These are phyloP conservation scores for Sanghuangporus weigelae DNA, from an alignment of 1,284 basidiomycete species.

Conservation along the genomic window DNA sequence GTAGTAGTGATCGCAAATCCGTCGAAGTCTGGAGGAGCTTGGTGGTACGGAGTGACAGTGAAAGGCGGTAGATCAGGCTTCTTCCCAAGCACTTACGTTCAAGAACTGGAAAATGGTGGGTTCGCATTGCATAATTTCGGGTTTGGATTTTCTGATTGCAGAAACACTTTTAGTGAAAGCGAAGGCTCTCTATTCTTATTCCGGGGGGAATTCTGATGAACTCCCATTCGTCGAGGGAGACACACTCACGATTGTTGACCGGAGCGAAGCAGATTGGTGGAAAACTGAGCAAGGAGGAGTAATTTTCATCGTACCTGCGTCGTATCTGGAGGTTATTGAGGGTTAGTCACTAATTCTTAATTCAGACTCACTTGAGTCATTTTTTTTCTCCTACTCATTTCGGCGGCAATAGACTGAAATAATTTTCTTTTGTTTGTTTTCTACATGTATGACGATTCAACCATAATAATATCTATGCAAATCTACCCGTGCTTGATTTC, in stretches of 20 bases:
- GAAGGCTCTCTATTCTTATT: conserved; percentile 77
- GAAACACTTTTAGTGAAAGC: conserved; percentile 46
- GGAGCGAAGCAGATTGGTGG: conserved; percentile 86
- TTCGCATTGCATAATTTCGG: conserved; percentile 23
- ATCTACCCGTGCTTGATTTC: conserved; percentile 11
- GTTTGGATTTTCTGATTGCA: background rate
- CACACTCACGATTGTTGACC: conserved; percentile 71
- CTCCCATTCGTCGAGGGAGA: conserved; percentile 81
- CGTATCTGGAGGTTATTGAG: conserved; percentile 78
- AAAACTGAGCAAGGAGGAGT: conserved; percentile 81
- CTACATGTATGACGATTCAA: conserved; percentile 33
- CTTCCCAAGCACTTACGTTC: conserved; percentile 89
- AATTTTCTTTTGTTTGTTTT: conserved; percentile 40
- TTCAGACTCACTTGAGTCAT: conserved; percentile 42
- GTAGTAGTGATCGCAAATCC: conserved; percentile 77
- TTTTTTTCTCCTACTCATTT: conserved; percentile 48
- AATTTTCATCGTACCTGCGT: conserved; percentile 85
- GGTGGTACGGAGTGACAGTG: conserved; percentile 88
- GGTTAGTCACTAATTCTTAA: conserved; percentile 64
- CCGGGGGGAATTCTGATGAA: conserved; percentile 68
- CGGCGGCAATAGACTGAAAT: conserved; percentile 66
- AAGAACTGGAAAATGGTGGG: conserved; percentile 65
- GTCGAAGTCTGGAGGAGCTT: conserved; percentile 79
- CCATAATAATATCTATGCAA: conserved; percentile 25
- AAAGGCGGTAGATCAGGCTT: conserved; percentile 72